These are phyloP conservation scores for Viola pubescens DNA, from an alignment of 441 rosid genomes.

Conservation along the genomic window DNA sequence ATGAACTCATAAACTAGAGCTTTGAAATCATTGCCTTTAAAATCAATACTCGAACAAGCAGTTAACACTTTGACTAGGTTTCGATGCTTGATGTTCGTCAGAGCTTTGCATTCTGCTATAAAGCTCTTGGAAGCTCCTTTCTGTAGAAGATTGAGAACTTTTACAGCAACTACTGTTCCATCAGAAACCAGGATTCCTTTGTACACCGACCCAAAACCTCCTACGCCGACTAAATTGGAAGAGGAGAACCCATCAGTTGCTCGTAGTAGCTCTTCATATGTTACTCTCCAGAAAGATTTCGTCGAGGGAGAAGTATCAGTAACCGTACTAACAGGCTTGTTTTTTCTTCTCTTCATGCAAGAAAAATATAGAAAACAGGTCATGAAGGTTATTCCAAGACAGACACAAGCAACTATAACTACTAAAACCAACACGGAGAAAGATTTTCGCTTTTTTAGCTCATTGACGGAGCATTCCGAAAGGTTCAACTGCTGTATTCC, in stretches of 20 bases:
- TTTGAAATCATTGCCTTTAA: neutral
- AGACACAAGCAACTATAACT: neutral
- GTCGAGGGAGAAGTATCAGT: neutral
- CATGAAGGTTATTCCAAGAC: neutral
- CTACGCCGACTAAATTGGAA: conserved; percentile 6
- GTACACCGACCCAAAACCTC: conserved; percentile 15
- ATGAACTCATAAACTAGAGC: neutral
- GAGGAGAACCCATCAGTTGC: conserved; percentile 14
- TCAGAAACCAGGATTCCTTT: conserved; percentile 5
- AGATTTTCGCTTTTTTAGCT: neutral
- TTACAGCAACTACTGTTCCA: conserved; percentile 8
- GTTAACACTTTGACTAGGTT: conserved; percentile 1
- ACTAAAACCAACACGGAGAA: neutral
- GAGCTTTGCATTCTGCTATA: conserved; percentile 7
- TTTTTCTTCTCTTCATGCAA: neutral
- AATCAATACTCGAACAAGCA: neutral
- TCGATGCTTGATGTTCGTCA: conserved; percentile 5
- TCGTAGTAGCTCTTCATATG: conserved; percentile 18
- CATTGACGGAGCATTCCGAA: neutral
- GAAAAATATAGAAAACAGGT: neutral
- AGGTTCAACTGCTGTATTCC: neutral
- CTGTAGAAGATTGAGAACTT: conserved; percentile 12
- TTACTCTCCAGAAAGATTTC: neutral
- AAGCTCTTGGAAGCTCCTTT: conserved; percentile 15
- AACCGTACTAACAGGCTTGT: neutral